Percentiles rank a stretch among this genome's conserved stretches.
These are phyloP conservation scores for Corymbia citriodora DNA, from an alignment of 441 rosid species.

Conservation along the genomic window DNA sequence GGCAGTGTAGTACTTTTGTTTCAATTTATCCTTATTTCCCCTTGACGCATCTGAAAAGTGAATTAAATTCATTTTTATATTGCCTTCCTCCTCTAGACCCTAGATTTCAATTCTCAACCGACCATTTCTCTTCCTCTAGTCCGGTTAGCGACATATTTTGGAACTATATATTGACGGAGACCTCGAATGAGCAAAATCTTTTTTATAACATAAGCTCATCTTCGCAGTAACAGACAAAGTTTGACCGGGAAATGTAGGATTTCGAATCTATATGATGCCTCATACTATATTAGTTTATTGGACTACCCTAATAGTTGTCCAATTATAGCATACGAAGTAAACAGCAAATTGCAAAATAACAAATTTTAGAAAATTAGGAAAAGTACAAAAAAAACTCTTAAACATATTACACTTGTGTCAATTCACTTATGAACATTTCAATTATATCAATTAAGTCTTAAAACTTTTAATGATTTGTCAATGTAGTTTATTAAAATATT, in stretches of 20 bases:
- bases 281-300: too few relatives aligned
- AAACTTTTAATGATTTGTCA: too few relatives aligned
- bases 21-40: not conserved
- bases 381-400: too few relatives aligned
- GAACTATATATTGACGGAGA: not conserved
- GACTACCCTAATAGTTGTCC: not conserved
- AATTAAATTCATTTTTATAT: not conserved
- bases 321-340: not conserved
- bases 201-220: not conserved
- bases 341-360: not conserved
- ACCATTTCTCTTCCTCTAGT: not conserved
- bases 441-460: accelerated
- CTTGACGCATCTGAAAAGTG: not conserved
- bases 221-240: not conserved
- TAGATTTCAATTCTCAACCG: not conserved
- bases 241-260: not conserved
- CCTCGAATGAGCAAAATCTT: not conserved
- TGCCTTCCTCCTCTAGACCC: not conserved
- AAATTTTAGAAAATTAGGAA: not conserved
- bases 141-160: not conserved
- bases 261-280: not conserved
- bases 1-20: not conserved
- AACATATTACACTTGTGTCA: accelerated
- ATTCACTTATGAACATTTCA: not conserved
- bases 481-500: accelerated